Percentiles rank a stretch among this genome's conserved stretches.
phyloP scores from a whole-genome alignment of 164 flowering plant genomes.

The Sedum album region DNA sequence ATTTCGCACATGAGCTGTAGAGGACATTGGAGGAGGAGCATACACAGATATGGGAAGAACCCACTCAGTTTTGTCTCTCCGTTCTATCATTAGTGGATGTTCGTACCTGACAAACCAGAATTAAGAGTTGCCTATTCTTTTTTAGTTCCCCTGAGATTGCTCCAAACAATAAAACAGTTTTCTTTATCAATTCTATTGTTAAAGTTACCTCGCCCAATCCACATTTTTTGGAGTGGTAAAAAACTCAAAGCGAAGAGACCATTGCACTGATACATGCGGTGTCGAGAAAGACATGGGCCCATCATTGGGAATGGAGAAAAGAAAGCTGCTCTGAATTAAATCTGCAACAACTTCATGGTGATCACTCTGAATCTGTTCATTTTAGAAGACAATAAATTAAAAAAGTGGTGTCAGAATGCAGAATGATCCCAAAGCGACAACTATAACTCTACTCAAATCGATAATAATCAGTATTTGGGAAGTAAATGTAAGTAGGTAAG shows the following conservation, averaged over 20 bases:
- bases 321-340: constrained; percentile 88
- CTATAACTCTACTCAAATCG: neutral
- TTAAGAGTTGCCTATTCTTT: neutral
- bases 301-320: constrained; percentile 91
- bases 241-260: constrained; percentile 94
- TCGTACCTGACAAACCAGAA: constrained; percentile 45
- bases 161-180: neutral
- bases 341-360: constrained; percentile 94
- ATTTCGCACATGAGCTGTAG: constrained; percentile 40
- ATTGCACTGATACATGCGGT: constrained; percentile 72
- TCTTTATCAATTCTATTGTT: neutral
- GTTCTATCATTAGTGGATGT: constrained; percentile 87
- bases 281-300: constrained; percentile 98
- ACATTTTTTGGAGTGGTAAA: constrained; percentile 80
- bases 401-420: neutral
- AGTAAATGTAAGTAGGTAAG: neutral
- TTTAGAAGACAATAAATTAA: neutral
- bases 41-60: constrained; percentile 88
- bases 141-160: neutral
- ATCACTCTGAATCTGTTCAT: constrained; percentile 77
- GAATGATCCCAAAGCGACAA: neutral
- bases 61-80: constrained; percentile 95
- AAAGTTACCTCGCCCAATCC: constrained; percentile 73
- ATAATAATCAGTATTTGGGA: neutral
- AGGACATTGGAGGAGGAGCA: constrained; percentile 67